A percentile compares a stretch with the other conserved stretches of the same genome.
phyloP scores from a whole-genome alignment of 768 basidiomycete genomes.

The Polyporus arcularius region DNA sequence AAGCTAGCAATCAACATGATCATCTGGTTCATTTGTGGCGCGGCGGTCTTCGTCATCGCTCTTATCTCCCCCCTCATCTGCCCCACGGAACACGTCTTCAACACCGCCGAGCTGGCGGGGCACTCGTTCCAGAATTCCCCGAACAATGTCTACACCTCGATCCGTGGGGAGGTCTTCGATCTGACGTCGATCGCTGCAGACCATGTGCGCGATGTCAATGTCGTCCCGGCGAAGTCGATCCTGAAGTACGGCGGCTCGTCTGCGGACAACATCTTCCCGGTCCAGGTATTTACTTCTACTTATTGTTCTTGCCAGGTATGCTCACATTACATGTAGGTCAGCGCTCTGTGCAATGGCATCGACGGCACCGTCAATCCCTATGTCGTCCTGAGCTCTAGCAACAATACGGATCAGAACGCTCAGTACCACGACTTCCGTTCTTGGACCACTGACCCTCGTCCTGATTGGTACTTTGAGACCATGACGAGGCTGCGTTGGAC shows the following conservation, averaged over 20 bases:
- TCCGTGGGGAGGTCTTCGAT: constrained; percentile 96
- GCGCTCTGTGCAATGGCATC: constrained; percentile 88
- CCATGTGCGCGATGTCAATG: constrained; percentile 67
- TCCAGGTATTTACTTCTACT: too few species aligned
- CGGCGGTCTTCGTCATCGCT: constrained; percentile 91
- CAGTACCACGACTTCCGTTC: constrained; percentile 97
- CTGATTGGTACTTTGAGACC: constrained; percentile 96
- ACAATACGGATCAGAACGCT: constrained; percentile 73
- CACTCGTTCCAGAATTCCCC: constrained; percentile 67
- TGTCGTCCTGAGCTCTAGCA: constrained; percentile 73
- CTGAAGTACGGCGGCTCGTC: constrained; percentile 82
- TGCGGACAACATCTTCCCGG: constrained; percentile 84
- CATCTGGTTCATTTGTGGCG: constrained; percentile 93
- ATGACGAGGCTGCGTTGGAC: constrained; percentile 95
- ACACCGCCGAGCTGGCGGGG: constrained; percentile 66
- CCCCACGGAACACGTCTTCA: constrained; percentile 92
- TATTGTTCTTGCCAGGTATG: constrained; percentile 4
- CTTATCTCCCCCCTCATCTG: constrained; percentile 88
- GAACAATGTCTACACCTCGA: constrained; percentile 76
- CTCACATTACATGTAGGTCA: constrained; percentile 54
- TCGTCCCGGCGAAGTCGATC: constrained; percentile 74
- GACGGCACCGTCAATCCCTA: constrained; percentile 76
- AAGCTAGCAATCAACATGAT: constrained; percentile 93
- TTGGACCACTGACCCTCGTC: constrained; percentile 83
- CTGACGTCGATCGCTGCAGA: constrained; percentile 64